These are phyloP conservation scores for Oryza longistaminata DNA, from an alignment of 176 grass and related monocot genomes.

Conservation along the genomic window DNA sequence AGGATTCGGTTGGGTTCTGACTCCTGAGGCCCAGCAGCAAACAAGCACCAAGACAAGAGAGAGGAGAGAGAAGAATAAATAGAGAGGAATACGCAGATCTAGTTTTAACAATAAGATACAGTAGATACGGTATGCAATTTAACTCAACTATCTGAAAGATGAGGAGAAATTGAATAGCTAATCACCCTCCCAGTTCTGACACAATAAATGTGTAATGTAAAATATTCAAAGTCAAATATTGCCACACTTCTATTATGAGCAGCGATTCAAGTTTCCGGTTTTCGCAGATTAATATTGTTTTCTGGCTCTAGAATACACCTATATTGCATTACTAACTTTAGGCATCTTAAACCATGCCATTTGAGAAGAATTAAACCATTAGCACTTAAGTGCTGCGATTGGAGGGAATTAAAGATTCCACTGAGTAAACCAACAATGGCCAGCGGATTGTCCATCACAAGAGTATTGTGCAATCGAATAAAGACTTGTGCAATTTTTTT, in stretches of 20 bases:
- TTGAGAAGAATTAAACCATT: not conserved
- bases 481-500: not conserved
- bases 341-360: not conserved
- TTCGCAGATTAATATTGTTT: not conserved
- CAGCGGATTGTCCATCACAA: not conserved
- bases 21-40: slow-evolving; percentile 70
- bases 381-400: not conserved
- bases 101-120: slow-evolving; percentile 46
- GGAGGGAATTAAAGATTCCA: not conserved
- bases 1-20: slow-evolving; percentile 98
- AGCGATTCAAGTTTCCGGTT: slow-evolving; percentile 4
- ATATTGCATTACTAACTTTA: slow-evolving; percentile 15
- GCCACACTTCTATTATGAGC: not conserved
- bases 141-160: slow-evolving; percentile 41
- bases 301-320: not conserved
- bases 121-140: slow-evolving; percentile 47
- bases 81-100: slow-evolving; percentile 54
- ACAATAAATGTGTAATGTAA: not conserved
- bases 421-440: not conserved
- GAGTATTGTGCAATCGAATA: not conserved
- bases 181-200: slow-evolving; percentile 22
- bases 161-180: slow-evolving; percentile 37
- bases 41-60: slow-evolving; percentile 47
- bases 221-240: not conserved
- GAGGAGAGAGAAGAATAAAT: slow-evolving; percentile 63